phyloP scores from a whole-genome alignment of 129 eudicot genomes.

The Escallonia rubra region DNA sequence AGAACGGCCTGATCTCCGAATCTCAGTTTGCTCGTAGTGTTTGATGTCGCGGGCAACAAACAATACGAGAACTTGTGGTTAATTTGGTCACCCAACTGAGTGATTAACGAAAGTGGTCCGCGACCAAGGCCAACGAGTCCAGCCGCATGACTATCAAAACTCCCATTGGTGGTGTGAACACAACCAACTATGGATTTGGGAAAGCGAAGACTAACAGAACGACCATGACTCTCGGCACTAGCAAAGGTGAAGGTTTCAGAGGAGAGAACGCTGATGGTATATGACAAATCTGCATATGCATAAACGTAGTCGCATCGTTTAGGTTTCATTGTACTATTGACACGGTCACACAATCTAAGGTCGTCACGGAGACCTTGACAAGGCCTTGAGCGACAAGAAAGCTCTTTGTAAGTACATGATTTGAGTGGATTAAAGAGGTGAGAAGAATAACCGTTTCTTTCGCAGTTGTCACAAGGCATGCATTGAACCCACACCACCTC shows the following conservation, averaged over 20 bases:
- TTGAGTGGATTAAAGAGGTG: too few relatives aligned
- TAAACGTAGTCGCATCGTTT: too few relatives aligned
- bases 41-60: background rate
- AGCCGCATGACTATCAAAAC: background rate
- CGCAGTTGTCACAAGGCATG: too few relatives aligned
- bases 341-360: too few relatives aligned
- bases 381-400: too few relatives aligned
- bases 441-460: too few relatives aligned
- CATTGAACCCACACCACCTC: too few relatives aligned
- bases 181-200: background rate
- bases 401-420: too few relatives aligned
- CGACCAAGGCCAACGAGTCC: constrained; percentile 1
- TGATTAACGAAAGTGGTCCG: background rate
- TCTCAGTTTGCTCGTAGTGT: background rate
- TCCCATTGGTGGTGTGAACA: background rate
- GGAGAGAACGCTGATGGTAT: background rate
- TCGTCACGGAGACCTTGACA: too few relatives aligned
- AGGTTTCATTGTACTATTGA: too few relatives aligned
- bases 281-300: background rate
- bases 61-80: constrained; percentile 1
- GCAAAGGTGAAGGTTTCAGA: constrained; percentile 8
- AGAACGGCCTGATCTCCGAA: background rate
- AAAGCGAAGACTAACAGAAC: background rate
- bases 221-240: background rate
- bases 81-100: background rate